Evolutionary conservation across 1,284 basidiomycete species (phyloP), one percentile per base, ranked within the genome.

Genomic region (Agroathelia rolfsii): DNA sequence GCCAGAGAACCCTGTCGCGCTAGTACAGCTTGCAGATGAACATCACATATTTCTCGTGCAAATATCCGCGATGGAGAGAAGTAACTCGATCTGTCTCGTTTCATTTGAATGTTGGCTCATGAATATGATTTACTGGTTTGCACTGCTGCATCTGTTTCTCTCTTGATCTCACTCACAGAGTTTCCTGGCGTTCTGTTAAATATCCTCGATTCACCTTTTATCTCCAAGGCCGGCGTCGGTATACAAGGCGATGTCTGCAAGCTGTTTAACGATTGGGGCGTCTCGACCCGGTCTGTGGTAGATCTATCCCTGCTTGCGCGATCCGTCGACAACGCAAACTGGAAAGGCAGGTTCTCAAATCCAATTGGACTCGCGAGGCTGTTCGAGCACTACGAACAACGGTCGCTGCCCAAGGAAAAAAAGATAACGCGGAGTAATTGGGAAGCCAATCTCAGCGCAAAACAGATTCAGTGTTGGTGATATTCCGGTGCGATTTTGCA

Each of bases 161-260:
- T 17, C 14, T 33, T 17, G 13, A 17, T 20, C 4, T 6, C n/a
- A 30, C 19, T 25, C 18, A 24, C 40, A 79, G 78, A 49, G 24
- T 75, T 83, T 41, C 80, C 80, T 1, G 42, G 40, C 16, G 60
- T 53, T 31, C 62, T 85, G 0, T 52, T 42, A 24, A 46, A 58
- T 1, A 40, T 84, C 16, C 61, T 85, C 9, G 56, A 59, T 36
- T 64, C 72, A 35, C 51, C 67, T 0, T 44, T 47, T 10, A 63
- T 70, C 30, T 47, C 66, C 24, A 85, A 85, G 52, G 65, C 69
- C 3, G 82, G 82, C 17, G 77, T 82, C 34, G 71, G 62, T 12
- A 83, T 85, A n/a, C 69, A 73, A 53, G 81, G 62, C 43, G 81
- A 85, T 42, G 69, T 64, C 36, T 57, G 62, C 47, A 84, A 83